These are phyloP conservation scores for Trametes polyzona DNA, from an alignment of 1,284 basidiomycete genomes.

Conservation along the genomic window DNA sequence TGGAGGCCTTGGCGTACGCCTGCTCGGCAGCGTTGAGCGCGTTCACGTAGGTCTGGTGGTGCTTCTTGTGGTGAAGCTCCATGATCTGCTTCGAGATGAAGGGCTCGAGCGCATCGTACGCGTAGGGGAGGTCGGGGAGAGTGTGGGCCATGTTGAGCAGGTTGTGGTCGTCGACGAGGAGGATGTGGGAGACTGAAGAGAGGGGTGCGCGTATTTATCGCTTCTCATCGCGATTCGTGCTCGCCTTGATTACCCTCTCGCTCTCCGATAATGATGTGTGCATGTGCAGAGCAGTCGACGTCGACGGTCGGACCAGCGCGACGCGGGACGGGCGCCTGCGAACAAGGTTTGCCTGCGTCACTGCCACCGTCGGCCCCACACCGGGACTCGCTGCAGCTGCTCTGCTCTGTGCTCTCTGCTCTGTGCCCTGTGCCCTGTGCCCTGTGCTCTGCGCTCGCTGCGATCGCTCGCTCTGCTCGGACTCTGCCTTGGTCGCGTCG, in stretches of 20 bases:
- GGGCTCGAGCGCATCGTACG: slow-evolving; percentile 86
- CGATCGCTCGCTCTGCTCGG: no score
- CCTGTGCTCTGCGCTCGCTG: no score
- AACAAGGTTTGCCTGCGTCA: no score
- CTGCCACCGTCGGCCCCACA: no score
- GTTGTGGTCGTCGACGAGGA: slow-evolving; percentile 4
- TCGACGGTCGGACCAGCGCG: no score
- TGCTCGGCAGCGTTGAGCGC: slow-evolving; percentile 93
- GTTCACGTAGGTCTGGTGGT: slow-evolving; percentile 93
- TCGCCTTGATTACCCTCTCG: slow-evolving; percentile 13
- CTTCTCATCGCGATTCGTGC: slow-evolving; percentile 8
- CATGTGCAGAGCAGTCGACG: no score
- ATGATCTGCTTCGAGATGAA: slow-evolving; percentile 84
- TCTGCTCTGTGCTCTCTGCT: no score
- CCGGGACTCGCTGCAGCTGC: no score
- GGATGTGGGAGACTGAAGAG: slow-evolving; percentile 14
- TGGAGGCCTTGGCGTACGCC: slow-evolving; percentile 68
- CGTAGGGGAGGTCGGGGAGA: slow-evolving; percentile 89
- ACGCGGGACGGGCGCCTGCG: no score
- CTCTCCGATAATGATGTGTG: slow-evolving; percentile 11
- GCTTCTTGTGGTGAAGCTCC: slow-evolving; percentile 94
- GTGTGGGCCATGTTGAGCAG: slow-evolving; percentile 51
- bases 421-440: no score
- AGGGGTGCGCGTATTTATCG: slow-evolving; percentile 27
- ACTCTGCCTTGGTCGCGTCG: no score